phyloP scores from a whole-genome alignment of 169 alveolate species.

The Plasmodium vinckei region DNA sequence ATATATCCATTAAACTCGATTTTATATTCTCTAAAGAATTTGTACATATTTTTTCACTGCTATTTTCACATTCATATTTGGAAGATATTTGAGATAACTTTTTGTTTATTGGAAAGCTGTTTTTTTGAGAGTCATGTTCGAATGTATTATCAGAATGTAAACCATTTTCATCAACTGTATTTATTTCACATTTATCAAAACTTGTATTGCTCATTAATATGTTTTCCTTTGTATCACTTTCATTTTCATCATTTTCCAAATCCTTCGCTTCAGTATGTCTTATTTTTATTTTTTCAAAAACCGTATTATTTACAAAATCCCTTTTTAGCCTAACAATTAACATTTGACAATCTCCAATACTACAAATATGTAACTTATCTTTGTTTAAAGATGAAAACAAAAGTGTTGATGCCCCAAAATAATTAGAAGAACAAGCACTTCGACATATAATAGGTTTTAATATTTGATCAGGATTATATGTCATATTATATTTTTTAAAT shows the following conservation, averaged over 20 bases:
- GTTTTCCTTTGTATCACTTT: no score
- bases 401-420: constrained; percentile 71
- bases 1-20: constrained; percentile 17
- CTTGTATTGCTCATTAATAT: no score
- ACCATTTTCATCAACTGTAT: no score
- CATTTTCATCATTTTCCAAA: no score
- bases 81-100: no score
- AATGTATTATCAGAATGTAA: no score
- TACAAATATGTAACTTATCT: constrained; percentile 58
- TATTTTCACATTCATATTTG: no score
- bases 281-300: constrained; percentile 26
- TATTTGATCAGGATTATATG: constrained; percentile 30
- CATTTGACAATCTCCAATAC: constrained; percentile 75
- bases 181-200: no score
- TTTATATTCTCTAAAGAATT: background rate
- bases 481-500: constrained; percentile 34
- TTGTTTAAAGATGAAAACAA: constrained; percentile 44
- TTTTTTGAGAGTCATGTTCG: no score
- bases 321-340: constrained; percentile 32
- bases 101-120: no score
- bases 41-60: no score
- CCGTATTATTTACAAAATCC: background rate
- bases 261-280: background rate
- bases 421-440: constrained; percentile 73
- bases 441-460: constrained; percentile 69